A percentile compares a stretch with the other conserved stretches of the same genome.
phyloP scores from a whole-genome alignment of 169 alveolate species.

The Amoebophrya sp. region DNA sequence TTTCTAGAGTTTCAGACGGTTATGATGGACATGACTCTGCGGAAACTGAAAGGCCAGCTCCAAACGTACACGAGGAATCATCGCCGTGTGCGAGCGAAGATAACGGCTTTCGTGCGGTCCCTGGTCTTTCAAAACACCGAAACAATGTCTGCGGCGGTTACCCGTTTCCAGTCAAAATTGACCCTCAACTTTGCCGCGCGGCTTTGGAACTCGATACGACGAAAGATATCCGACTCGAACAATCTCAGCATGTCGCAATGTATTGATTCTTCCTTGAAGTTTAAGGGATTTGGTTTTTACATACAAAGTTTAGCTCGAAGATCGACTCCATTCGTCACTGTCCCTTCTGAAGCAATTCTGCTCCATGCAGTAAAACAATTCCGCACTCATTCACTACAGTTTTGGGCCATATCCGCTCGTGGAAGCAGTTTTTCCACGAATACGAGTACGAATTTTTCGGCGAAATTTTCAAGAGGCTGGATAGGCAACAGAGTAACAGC shows the following conservation, averaged over 20 bases:
- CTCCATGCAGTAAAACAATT: too few species aligned
- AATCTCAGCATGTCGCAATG: not conserved
- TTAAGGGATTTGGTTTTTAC: too few species aligned
- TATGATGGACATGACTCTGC: not conserved
- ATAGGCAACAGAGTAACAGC: not conserved
- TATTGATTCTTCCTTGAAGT: too few species aligned
- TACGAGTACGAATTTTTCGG: not conserved
- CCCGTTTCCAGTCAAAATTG: not conserved
- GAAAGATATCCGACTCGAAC: not conserved
- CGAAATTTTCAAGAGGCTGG: not conserved
- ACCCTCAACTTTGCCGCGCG: not conserved
- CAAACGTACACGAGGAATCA: conserved; percentile 8
- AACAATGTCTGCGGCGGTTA: not conserved
- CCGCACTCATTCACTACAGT: not conserved
- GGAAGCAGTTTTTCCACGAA: conserved; percentile 3
- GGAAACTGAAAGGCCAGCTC: not conserved
- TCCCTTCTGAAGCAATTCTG: too few species aligned
- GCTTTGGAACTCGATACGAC: not conserved
- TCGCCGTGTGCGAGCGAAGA: not conserved
- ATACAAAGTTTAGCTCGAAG: too few species aligned
- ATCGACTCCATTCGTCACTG: too few species aligned
- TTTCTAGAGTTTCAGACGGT: not conserved
- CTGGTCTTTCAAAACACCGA: not conserved
- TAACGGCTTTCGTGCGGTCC: not conserved
- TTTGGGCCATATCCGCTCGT: not conserved